Percentiles rank a stretch among this genome's conserved stretches.
phyloP scores from a whole-genome alignment of 176 grass and related monocot species.

The Tuctoria greenei region DNA sequence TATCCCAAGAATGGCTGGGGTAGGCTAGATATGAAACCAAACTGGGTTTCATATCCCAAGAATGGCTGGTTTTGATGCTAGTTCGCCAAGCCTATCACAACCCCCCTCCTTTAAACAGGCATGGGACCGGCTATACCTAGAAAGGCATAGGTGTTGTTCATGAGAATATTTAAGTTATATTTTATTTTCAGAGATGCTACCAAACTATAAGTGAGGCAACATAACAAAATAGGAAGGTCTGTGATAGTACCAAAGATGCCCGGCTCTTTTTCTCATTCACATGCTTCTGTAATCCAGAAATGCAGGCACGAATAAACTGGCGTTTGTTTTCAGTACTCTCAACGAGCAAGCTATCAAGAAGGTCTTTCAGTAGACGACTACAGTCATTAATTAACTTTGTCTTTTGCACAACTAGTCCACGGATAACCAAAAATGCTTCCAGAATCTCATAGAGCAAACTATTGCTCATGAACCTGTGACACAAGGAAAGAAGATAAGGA shows the following conservation, averaged over 20 bases:
- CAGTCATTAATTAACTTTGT: constrained; percentile 97
- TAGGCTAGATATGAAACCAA: too few species aligned
- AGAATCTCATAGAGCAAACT: constrained; percentile 80
- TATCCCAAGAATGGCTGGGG: too few species aligned
- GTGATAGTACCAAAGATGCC: constrained; percentile 71
- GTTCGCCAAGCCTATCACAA: too few species aligned
- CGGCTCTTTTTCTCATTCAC: constrained; percentile 74
- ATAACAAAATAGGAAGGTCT: constrained; percentile 11
- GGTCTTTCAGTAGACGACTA: constrained; percentile 84
- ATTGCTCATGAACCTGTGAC: constrained; percentile 81
- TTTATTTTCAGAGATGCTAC: constrained; percentile 19
- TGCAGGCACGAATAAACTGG: constrained; percentile 94
- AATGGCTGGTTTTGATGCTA: too few species aligned
- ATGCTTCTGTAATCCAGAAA: constrained; percentile 91
- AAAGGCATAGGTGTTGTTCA: too few species aligned
- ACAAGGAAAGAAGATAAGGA: not conserved
- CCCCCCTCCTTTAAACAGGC: too few species aligned
- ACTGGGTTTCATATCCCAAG: too few species aligned
- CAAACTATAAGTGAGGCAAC: constrained; percentile 7
- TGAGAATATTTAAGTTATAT: not conserved
- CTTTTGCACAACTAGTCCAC: constrained; percentile 94
- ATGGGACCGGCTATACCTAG: too few species aligned
- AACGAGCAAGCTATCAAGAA: constrained; percentile 85
- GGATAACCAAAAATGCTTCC: constrained; percentile 87
- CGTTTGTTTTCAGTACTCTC: constrained; percentile 89